phyloP scores from a whole-genome alignment of 129 eudicot species.

The Lonicera japonica region DNA sequence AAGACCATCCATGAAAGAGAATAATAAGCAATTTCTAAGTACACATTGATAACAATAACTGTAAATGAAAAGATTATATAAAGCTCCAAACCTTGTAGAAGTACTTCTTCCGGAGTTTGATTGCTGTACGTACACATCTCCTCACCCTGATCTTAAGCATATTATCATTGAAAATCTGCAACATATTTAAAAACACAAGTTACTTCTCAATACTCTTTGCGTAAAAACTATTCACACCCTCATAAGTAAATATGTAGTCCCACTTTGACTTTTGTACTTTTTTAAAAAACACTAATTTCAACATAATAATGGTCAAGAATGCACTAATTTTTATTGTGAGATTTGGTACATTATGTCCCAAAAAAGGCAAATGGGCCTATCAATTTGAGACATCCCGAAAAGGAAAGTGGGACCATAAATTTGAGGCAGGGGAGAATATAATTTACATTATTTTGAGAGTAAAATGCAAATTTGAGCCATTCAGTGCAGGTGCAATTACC shows the following conservation, averaged over 20 bases:
- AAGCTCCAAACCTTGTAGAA: constrained; percentile 64
- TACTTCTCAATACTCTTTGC: constrained; percentile 5
- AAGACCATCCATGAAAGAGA: neutral
- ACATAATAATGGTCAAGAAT: no score
- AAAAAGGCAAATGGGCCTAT: neutral
- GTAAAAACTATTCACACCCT: neutral
- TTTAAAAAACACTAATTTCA: no score
- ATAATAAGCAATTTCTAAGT: constrained; percentile 4
- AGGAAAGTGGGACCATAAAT: no score
- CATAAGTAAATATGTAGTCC: neutral
- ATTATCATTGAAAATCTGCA: constrained; percentile 96
- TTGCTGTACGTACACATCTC: constrained; percentile 85
- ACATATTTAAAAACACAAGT: constrained; percentile 13
- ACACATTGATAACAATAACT: neutral
- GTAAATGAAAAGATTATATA: no score
- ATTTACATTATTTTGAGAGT: no score
- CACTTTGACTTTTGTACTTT: neutral
- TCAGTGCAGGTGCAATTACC: no score
- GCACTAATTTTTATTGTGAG: neutral
- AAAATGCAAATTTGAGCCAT: no score
- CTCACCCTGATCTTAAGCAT: constrained; percentile 87
- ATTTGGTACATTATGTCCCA: neutral
- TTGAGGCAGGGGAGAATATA: no score
- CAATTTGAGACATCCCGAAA: no score
- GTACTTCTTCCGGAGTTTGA: constrained; percentile 93